A percentile compares a stretch with the other conserved stretches of the same genome.
phyloP scores from a whole-genome alignment of 108 stramenopile genomes.

The Aurantiochytrium sp. region DNA sequence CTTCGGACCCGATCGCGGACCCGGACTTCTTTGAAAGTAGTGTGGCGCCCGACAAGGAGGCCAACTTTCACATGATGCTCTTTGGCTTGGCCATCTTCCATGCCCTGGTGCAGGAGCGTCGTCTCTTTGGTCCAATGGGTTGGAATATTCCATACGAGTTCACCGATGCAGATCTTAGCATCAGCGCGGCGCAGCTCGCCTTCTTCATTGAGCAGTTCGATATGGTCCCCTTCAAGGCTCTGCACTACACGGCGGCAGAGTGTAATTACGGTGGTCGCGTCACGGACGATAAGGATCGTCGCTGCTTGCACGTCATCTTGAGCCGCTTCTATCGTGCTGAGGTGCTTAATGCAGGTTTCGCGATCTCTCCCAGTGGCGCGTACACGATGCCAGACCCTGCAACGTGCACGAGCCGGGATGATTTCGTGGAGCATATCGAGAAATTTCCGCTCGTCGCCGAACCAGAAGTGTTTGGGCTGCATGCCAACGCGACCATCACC shows the following conservation, averaged over 20 bases:
- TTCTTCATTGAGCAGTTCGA: slow-evolving; percentile 51
- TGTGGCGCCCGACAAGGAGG: neutral
- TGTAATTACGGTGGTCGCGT: slow-evolving; percentile 65
- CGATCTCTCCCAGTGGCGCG: neutral
- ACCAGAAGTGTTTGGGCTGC: slow-evolving; percentile 58
- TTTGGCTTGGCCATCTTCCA: slow-evolving; percentile 60
- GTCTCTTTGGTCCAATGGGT: slow-evolving; percentile 56
- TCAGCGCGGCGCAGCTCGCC: slow-evolving; percentile 47
- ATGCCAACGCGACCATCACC: slow-evolving; percentile 58
- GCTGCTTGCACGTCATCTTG: slow-evolving; percentile 41
- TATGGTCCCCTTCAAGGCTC: slow-evolving; percentile 45
- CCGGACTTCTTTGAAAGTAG: slow-evolving; percentile 36
- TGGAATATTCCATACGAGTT: slow-evolving; percentile 68
- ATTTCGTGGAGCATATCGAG: slow-evolving; percentile 48
- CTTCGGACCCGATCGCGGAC: slow-evolving; percentile 50
- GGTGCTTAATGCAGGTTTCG: slow-evolving; percentile 27
- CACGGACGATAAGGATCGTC: slow-evolving; percentile 59
- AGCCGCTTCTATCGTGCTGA: slow-evolving; percentile 38
- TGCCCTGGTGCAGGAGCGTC: slow-evolving; percentile 55
- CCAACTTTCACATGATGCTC: slow-evolving; percentile 40
- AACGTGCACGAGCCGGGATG: neutral
- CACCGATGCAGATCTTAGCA: slow-evolving; percentile 53
- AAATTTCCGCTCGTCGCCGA: slow-evolving; percentile 29
- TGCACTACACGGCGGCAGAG: slow-evolving; percentile 52
- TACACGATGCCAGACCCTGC: neutral